Evolutionary conservation across 805 yeast genomes (phyloP).

Genomic region (Zygosaccharomyces kombuchaensis): DNA sequence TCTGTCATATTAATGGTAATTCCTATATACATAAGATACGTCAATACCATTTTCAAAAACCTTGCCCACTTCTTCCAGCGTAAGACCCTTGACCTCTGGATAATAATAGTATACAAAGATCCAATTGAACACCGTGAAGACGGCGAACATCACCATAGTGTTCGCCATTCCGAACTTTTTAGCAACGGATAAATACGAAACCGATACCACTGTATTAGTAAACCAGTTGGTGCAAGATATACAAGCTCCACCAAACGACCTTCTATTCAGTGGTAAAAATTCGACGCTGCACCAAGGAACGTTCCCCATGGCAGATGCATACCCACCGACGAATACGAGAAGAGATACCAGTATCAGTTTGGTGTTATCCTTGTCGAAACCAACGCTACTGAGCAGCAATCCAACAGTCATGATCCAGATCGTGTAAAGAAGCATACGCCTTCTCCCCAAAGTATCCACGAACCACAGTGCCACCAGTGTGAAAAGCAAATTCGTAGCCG

Average conservation of each 20-base stretch:
- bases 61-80: slow-evolving; percentile 41
- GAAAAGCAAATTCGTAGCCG: slow-evolving; percentile 51
- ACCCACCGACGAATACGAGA: slow-evolving; percentile 38
- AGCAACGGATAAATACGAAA: slow-evolving; percentile 36
- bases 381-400: slow-evolving; percentile 32
- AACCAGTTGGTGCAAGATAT: slow-evolving; percentile 43
- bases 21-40: slow-evolving; percentile 34
- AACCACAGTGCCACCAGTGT: slow-evolving; percentile 49
- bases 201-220: slow-evolving; percentile 37
- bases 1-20: slow-evolving; percentile 22
- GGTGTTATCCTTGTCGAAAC: slow-evolving; percentile 23
- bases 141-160: slow-evolving; percentile 36
- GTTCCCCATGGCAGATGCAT: slow-evolving; percentile 42
- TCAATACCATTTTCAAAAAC: slow-evolving; percentile 41
- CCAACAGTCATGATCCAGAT: slow-evolving; percentile 40
- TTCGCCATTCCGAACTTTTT: slow-evolving; percentile 29
- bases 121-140: slow-evolving; percentile 37
- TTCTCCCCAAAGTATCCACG: slow-evolving; percentile 49
- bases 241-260: slow-evolving; percentile 41
- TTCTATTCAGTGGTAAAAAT: slow-evolving; percentile 39
- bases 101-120: slow-evolving; percentile 38
- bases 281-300: slow-evolving; percentile 46
- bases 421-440: slow-evolving; percentile 41
- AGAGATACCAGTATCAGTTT: slow-evolving; percentile 32
- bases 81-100: slow-evolving; percentile 44